A percentile compares a stretch with the other conserved stretches of the same genome.
These are phyloP conservation scores for Penicillium janthinellum DNA, from an alignment of 2,329 filamentous ascomycete species.

Conservation along the genomic window DNA sequence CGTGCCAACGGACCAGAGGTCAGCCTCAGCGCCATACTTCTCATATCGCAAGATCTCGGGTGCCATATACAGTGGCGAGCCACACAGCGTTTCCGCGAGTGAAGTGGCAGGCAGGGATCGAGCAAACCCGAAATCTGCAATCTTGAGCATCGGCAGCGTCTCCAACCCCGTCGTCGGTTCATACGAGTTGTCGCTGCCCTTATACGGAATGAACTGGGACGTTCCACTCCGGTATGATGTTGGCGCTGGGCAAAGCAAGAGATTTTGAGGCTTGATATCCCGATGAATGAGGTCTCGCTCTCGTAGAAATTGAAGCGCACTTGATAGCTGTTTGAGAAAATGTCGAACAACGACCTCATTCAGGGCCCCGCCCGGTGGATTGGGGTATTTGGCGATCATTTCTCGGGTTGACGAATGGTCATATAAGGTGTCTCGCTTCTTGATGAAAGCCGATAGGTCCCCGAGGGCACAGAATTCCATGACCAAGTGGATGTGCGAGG, in stretches of 20 bases:
- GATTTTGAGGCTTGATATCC: constrained; percentile 96
- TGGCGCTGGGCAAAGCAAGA: constrained; percentile 81
- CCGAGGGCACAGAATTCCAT: constrained; percentile 99
- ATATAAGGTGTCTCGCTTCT: constrained; percentile 79
- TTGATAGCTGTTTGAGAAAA: constrained; percentile 92
- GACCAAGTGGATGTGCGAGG: constrained; percentile 87
- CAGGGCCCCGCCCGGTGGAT: constrained; percentile 77
- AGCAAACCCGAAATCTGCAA: constrained; percentile 98
- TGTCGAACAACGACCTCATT: constrained; percentile 96
- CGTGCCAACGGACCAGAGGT: constrained; percentile 96
- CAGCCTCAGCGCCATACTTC: constrained; percentile 94
- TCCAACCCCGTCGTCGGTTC: constrained; percentile 78
- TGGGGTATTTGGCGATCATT: constrained; percentile 92
- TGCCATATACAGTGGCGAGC: constrained; percentile 97
- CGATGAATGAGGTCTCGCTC: constrained; percentile 88
- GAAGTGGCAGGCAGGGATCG: constrained; percentile 87
- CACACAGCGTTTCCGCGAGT: constrained; percentile 92
- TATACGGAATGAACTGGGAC: constrained; percentile 67
- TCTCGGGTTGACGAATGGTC: constrained; percentile 81
- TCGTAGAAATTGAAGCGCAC: constrained; percentile 85
- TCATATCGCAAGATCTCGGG: constrained; percentile 97
- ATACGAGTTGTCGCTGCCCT: constrained; percentile 78
- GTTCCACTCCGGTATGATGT: constrained; percentile 66
- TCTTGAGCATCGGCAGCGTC: constrained; percentile 92
- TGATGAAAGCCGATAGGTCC: constrained; percentile 93